Base-by-base conservation (phyloP, 169 alveolate species). In the Eimeria maxima region DNA sequence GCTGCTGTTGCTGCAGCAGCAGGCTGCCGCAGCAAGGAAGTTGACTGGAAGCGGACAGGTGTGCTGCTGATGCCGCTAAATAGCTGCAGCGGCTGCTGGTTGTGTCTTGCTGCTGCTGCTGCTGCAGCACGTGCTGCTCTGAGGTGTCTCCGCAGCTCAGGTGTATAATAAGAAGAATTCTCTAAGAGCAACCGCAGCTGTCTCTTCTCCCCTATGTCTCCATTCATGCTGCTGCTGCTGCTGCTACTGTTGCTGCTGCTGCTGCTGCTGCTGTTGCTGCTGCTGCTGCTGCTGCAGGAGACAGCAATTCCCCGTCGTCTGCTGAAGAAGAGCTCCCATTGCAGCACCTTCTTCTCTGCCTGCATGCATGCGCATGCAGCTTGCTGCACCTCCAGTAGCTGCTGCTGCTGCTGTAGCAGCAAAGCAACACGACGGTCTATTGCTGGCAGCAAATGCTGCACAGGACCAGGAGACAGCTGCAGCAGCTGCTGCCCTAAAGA, bases 371-470 rank as follows among this genome's bases (percentile, higher is more conserved):
- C 84, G 22, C 84, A 74, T 29, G 84, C 84, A 27, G 84, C 84
- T 29, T 74, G 84, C 57, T 42, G 53, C 57, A 74, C 84, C 53
- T 74, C 53, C 84, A 74, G 84, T 50, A 74, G 84, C 84, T n/a
- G 84, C 84, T 74, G 84, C 84, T 74, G 84, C 84, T 74, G 84
- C 84, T 74, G 84, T 50, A 74, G 84, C 84, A 74, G 84, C 84
- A 74, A 44, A 29, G 84, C 84, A 74, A 74, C 84, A 74, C 84
- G 84, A 7, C 84, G 84, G n/a, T 74, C 84, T 27, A 74, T 29
- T 27, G 84, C 84, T 27, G 84, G 84, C 84, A 74, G 84, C 84
- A 74, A 42, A 20, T 74, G 84, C 50, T 74, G 84, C 50, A 24
- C 84, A 27, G 44, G 53, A 10, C 84, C 84, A 6, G 84, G 84